phyloP scores from a whole-genome alignment of 1,284 basidiomycete species.

The Trichosporon ovoides region DNA sequence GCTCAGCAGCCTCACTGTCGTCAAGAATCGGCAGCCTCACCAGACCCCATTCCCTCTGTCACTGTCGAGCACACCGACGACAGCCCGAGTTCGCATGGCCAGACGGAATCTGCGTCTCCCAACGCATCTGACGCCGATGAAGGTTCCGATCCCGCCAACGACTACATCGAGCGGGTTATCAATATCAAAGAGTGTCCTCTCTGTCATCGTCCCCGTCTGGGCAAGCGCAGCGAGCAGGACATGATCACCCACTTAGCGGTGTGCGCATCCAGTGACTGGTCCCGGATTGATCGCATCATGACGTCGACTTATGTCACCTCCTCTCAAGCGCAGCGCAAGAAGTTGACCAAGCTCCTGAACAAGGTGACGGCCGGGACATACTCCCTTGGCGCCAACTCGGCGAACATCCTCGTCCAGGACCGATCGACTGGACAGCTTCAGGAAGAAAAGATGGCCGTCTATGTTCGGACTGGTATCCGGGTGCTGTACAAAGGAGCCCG shows the following conservation, averaged over 20 bases:
- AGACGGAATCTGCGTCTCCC: slow-evolving; percentile 7
- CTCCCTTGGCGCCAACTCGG: slow-evolving; percentile 72
- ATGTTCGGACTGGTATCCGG: slow-evolving; percentile 86
- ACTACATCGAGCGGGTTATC: slow-evolving; percentile 76
- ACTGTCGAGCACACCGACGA: slow-evolving; percentile 27
- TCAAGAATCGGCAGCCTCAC: neutral
- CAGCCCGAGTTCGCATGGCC: neutral
- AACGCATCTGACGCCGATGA: slow-evolving; percentile 17
- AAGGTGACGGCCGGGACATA: slow-evolving; percentile 83
- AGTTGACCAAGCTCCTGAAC: slow-evolving; percentile 82
- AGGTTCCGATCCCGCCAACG: slow-evolving; percentile 6
- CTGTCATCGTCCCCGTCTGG: slow-evolving; percentile 80
- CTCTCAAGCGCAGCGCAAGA: slow-evolving; percentile 92
- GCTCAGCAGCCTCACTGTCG: neutral
- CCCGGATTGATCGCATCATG: slow-evolving; percentile 75
- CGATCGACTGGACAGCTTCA: slow-evolving; percentile 82
- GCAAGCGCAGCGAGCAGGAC: slow-evolving; percentile 81
- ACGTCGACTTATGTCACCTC: slow-evolving; percentile 95
- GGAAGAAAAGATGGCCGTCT: slow-evolving; percentile 89
- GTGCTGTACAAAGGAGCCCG: slow-evolving; percentile 89
- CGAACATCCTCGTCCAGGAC: slow-evolving; percentile 95
- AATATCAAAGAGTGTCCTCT: slow-evolving; percentile 91
- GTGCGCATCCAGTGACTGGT: slow-evolving; percentile 90
- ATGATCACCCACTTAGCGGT: slow-evolving; percentile 90
- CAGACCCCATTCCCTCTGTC: slow-evolving; percentile 13